Evolutionary conservation across 306 rosid genomes (phyloP), one percentile per base, ranked within the genome.

Genomic region (Prunus fruticosa): DNA sequence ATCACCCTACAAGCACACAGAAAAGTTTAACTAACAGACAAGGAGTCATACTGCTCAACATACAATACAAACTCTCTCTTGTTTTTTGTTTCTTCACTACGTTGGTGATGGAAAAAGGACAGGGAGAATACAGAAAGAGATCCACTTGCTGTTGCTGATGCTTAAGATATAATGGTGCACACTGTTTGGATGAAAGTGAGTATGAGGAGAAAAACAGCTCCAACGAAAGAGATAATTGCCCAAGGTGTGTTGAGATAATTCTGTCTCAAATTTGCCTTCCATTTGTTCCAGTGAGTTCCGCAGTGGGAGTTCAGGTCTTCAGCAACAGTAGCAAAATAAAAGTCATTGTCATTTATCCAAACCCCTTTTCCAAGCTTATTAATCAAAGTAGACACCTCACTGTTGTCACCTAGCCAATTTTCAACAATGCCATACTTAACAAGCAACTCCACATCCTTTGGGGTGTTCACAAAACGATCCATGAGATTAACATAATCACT

Each of bases 191-290:
- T 38, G 46, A 76, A 4, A 25, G 74, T 30, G 25, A 79, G 69
- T 2, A 80, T 3, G 10, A 84, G 67, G 30, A 79, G 34, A 32
- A 62, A 6, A 45, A n/a, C 19, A 7, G 70, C 79, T 10, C 30
- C 82, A 54, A 54, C 11, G 61, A 76, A 6, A 6, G 84, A 80
- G 23, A 76, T 68, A 7, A 13, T 2, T 20, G 82, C 45, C 84
- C 82, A 80, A 4, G 82, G 82, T 18, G 79, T 80, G 30, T 71
- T 61, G 63, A 76, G 62, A 38, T 83, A 83, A 27, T 76, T 70
- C 18, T 72, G 78, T 53, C 46, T 60, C 53, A 80, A 61, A 22
- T n/a, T 84, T 30, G 77, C 84, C 77, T 43, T 83, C 84, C 77
- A 79, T n/a, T 52, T 72, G 64, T 80, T 66, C 73, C 83, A 79